Conservation (phyloP, 495 filamentous ascomycete species). For the Penicillium pancosmium region DNA sequence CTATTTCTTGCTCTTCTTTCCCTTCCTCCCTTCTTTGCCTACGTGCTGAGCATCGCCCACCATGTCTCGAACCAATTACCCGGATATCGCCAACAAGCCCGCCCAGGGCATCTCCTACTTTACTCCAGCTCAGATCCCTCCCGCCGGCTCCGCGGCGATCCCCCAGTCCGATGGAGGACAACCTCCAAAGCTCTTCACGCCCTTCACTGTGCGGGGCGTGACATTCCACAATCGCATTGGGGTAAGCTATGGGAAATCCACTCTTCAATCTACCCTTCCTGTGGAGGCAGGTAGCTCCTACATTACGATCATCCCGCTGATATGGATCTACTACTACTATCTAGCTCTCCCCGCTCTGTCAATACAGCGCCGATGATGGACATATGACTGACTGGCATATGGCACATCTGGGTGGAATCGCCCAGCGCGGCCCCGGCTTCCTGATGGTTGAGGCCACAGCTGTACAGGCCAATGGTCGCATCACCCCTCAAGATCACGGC, state of each 20-base stretch:
- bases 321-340: not conserved
- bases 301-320: not conserved
- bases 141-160: conserved; percentile 62
- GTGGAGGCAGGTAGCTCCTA: not conserved
- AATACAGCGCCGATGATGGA: conserved; percentile 65
- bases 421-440: conserved; percentile 62
- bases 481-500: conserved; percentile 68
- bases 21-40: not conserved
- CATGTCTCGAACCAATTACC: conserved; percentile 11
- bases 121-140: conserved; percentile 61
- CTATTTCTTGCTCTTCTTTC: not conserved
- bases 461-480: conserved; percentile 66
- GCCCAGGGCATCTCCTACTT: conserved; percentile 61
- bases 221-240: conserved; percentile 51
- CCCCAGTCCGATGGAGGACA: conserved; percentile 57
- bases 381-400: conserved; percentile 63
- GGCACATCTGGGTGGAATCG: conserved; percentile 56
- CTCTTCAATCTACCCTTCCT: too few relatives aligned
- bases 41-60: not conserved
- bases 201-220: conserved; percentile 59
- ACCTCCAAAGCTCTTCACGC: conserved; percentile 69
- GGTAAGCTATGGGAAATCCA: conserved; percentile 7
- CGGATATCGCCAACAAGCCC: conserved; percentile 43
- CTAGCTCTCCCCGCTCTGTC: conserved; percentile 58
- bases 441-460: conserved; percentile 70